Evolutionary conservation across 306 rosid species (phyloP).

Genomic region (Sicyos baderoa): DNA sequence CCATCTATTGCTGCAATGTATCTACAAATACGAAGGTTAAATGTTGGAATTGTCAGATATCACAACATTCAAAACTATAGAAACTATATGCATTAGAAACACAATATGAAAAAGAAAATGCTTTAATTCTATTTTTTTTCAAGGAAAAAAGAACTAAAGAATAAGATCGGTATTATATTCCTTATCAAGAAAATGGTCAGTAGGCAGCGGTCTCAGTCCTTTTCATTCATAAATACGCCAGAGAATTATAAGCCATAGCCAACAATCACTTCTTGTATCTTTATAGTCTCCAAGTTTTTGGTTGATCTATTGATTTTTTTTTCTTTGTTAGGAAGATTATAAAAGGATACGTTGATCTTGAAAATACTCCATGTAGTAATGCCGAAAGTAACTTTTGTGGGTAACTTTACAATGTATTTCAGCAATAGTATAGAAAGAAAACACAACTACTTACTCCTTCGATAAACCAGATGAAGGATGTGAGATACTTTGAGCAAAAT

Average conservation of each 20-base stretch:
- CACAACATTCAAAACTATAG: not conserved
- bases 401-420: not conserved
- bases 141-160: not conserved
- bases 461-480: conserved; percentile 81
- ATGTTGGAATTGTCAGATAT: conserved; percentile 20
- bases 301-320: not conserved
- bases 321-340: too few species aligned
- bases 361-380: not conserved
- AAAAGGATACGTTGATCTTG: too few species aligned
- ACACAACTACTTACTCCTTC: conserved; percentile 62
- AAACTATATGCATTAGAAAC: conserved; percentile 18
- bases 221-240: not conserved
- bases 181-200: not conserved
- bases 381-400: not conserved
- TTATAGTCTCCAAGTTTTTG: not conserved
- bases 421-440: conserved; percentile 11
- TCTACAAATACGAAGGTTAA: conserved; percentile 37
- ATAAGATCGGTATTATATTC: not conserved
- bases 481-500: conserved; percentile 69
- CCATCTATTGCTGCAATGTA: conserved; percentile 82
- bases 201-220: not conserved
- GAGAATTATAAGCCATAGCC: not conserved
- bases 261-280: not conserved
- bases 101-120: conserved; percentile 5
- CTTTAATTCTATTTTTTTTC: not conserved